A percentile compares a stretch with the other conserved stretches of the same genome.
Evolutionary conservation across 2,329 filamentous ascomycete genomes (phyloP).

Genomic region (Apiospora pterosperma): DNA sequence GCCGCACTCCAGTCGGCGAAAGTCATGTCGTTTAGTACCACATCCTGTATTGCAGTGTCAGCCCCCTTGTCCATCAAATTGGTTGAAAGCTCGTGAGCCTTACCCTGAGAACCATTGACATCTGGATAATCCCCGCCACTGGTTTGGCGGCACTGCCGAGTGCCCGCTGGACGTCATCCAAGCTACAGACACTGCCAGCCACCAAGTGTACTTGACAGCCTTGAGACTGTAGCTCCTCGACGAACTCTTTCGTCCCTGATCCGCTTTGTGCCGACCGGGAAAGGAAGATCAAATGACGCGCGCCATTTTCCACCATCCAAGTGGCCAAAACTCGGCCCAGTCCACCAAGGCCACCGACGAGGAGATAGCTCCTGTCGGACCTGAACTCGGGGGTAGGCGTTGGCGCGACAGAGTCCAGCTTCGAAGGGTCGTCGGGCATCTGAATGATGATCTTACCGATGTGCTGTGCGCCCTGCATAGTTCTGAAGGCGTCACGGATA

Average conservation of each 20-base stretch:
- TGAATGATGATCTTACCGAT: constrained; percentile 13
- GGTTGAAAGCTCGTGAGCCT: not conserved
- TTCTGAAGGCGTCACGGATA: constrained; percentile 28
- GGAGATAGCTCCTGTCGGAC: not conserved
- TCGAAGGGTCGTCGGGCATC: not conserved
- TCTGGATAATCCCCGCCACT: not conserved
- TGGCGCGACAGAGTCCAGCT: constrained; percentile 4
- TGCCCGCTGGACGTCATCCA: not conserved
- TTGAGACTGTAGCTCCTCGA: not conserved
- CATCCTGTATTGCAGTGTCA: constrained; percentile 28
- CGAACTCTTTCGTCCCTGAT: constrained; percentile 3
- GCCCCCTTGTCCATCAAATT: not conserved
- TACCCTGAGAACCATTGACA: not conserved
- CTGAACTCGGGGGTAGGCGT: constrained; percentile 1
- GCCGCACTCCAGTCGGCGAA: constrained; percentile 43
- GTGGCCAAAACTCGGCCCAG: not conserved
- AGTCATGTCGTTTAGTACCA: constrained; percentile 51
- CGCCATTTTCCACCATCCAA: not conserved
- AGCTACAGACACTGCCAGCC: not conserved
- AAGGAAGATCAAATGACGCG: not conserved
- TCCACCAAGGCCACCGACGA: not conserved
- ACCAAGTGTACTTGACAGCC: not conserved
- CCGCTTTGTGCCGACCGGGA: not conserved
- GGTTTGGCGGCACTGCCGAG: not conserved
- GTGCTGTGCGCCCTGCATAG: constrained; percentile 34